Evolutionary conservation across 1,284 basidiomycete species (phyloP), one percentile per base, ranked within the genome.

Genomic region (Cutaneotrichosporon sp.): DNA sequence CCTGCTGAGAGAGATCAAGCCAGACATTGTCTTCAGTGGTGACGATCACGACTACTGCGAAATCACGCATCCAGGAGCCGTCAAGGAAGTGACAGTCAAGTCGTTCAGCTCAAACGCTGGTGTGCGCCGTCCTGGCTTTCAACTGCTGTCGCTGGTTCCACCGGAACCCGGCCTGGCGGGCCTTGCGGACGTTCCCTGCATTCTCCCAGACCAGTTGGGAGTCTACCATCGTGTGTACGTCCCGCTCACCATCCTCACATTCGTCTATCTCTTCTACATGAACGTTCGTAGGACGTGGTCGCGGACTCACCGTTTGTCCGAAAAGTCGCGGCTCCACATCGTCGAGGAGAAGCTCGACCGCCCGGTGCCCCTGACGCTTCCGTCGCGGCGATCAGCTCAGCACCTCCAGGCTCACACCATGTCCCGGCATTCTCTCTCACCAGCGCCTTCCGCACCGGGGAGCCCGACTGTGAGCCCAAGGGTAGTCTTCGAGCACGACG

Each of bases 21-120:
- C 92, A 14, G 77, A 81, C 14, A 72, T 88, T 0, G 83, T 94
- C 5, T 61, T 52, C 72, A 92, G 90, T 70, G 92, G 89, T 11
- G 91, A 95, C 76, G 90, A 95, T 78, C 90, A 90, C 69, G 92
- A 95, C 74, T 91, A 91, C 68, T 95, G 92, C 77, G 89, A 91
- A 70, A 85, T 89, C 68, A 81, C 80, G 63, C 89, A 91, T 75
- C 74, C 80, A 4, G 76, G 74, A n/a, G 36, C 18, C 11, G 81
- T 87, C 50, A 82, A 83, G 61, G 89, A 90, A 77, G 83, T 92
- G n/a, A 90, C 90, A 0, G 83, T 94, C 72, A 92, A 91, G 76
- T 89, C 91, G 0, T 86, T 94, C 69, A 91, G 91, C 1, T 90
- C 91, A 76, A 88, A 87, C 3, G 87, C 88, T 80, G 89, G 88